These are phyloP conservation scores for Amanita pallidorosea DNA, from an alignment of 768 basidiomycete genomes.

Conservation along the genomic window DNA sequence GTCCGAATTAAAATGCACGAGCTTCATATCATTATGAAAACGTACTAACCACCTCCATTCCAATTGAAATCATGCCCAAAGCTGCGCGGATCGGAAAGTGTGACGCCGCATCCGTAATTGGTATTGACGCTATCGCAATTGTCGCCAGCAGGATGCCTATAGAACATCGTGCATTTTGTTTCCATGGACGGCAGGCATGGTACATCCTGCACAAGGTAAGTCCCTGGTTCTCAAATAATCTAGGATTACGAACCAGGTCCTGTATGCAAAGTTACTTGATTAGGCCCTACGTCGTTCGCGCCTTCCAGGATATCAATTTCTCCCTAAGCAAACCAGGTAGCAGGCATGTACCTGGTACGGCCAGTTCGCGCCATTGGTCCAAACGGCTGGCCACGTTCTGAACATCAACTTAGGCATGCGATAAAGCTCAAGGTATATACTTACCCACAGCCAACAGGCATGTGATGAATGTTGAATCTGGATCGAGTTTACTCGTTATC, in stretches of 20 bases:
- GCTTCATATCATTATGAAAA: background rate
- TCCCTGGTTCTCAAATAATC: background rate
- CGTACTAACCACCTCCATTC: slow-evolving; percentile 53
- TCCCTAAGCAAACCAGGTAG: slow-evolving; percentile 18
- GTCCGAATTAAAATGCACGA: background rate
- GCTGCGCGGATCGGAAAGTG: slow-evolving; percentile 27
- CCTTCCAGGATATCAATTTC: slow-evolving; percentile 48
- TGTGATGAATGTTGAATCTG: slow-evolving; percentile 42
- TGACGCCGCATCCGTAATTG: slow-evolving; percentile 51
- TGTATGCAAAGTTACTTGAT: slow-evolving; percentile 49
- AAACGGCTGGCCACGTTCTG: slow-evolving; percentile 44
- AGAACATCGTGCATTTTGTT: background rate
- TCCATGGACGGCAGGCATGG: slow-evolving; percentile 27
- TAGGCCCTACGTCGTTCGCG: slow-evolving; percentile 43
- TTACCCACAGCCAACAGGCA: slow-evolving; percentile 51
- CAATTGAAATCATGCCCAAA: slow-evolving; percentile 50
- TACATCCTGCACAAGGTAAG: slow-evolving; percentile 28
- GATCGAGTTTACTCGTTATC: background rate
- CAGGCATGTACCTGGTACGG: slow-evolving; percentile 22
- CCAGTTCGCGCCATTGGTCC: slow-evolving; percentile 45
- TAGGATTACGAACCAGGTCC: slow-evolving; percentile 23
- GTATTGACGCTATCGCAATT: slow-evolving; percentile 41
- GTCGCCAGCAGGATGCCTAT: slow-evolving; percentile 24
- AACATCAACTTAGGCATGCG: background rate
- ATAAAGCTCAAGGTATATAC: slow-evolving; percentile 9